A percentile compares a stretch with the other conserved stretches of the same genome.
Conservation (phyloP, 768 basidiomycete species). For the Trametes coccinea region DNA sequence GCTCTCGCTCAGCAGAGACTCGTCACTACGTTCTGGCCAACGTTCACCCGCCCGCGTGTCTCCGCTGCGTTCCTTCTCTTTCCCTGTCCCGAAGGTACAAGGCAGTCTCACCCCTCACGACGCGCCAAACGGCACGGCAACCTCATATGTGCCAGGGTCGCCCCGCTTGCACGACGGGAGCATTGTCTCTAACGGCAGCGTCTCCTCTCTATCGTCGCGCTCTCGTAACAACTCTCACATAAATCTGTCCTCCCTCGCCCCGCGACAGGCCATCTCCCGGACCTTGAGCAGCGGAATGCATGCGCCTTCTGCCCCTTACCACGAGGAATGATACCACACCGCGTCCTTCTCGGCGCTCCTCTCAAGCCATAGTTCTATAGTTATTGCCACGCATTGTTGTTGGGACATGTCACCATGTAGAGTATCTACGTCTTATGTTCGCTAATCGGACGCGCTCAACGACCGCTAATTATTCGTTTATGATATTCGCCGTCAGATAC, state of each 20-base stretch:
- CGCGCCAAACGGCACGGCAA: constrained; percentile 25
- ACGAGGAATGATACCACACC: constrained; percentile 17
- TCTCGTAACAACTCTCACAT: constrained; percentile 70
- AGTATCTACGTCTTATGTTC: constrained; percentile 10
- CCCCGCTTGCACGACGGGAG: constrained; percentile 30
- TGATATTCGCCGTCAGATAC: neutral
- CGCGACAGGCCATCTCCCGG: constrained; percentile 47
- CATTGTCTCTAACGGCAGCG: constrained; percentile 33
- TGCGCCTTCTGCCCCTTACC: constrained; percentile 3
- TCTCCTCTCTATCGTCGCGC: constrained; percentile 49
- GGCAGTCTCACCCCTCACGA: constrained; percentile 12
- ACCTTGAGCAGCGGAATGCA: constrained; percentile 31
- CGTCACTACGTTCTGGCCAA: constrained; percentile 25
- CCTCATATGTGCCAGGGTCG: constrained; percentile 28
- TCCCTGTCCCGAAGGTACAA: constrained; percentile 18
- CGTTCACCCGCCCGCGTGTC: constrained; percentile 30
- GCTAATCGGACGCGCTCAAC: constrained; percentile 9
- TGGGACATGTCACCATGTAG: constrained; percentile 21
- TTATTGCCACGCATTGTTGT: constrained; percentile 20
- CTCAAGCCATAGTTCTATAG: neutral
- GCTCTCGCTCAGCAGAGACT: constrained; percentile 20
- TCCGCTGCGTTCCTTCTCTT: constrained; percentile 31
- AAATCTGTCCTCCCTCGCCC: constrained; percentile 54
- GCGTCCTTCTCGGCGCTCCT: neutral
- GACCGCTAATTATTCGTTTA: neutral